phyloP scores from a whole-genome alignment of 768 basidiomycete genomes.

The Hygrocybe punicea region DNA sequence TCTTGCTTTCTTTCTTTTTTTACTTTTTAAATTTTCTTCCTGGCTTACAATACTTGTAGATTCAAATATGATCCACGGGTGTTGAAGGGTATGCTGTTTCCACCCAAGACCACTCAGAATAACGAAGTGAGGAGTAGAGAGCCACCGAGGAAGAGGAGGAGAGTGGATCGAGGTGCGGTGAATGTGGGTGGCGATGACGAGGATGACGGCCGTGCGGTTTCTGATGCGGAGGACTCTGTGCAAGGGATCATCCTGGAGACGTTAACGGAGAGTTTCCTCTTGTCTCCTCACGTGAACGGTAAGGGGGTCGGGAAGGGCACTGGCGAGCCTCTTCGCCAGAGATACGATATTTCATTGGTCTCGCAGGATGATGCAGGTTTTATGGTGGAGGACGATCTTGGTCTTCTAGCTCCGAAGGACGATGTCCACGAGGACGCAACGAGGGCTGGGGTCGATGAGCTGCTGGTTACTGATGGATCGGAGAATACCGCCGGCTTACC shows the following conservation, averaged over 20 bases:
- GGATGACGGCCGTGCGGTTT: background rate
- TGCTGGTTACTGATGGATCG: no score
- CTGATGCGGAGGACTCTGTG: background rate
- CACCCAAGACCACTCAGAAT: slow-evolving; percentile 16
- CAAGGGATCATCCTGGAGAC: slow-evolving; percentile 1
- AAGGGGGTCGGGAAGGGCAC: background rate
- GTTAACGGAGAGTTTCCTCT: background rate
- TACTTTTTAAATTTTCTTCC: background rate
- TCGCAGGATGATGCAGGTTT: slow-evolving; percentile 22
- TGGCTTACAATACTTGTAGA: slow-evolving; percentile 25
- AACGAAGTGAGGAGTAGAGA: slow-evolving; percentile 18
- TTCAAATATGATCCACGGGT: slow-evolving; percentile 51
- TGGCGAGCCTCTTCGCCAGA: background rate
- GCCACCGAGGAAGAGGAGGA: slow-evolving; percentile 38
- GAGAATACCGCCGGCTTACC: no score
- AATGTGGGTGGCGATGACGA: slow-evolving; percentile 11
- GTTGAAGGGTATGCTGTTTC: slow-evolving; percentile 46
- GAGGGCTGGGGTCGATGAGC: background rate
- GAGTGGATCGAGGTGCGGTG: slow-evolving; percentile 14
- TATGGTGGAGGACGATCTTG: background rate
- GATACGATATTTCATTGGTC: slow-evolving; percentile 15
- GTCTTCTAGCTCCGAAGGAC: background rate
- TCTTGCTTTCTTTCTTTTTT: slow-evolving; percentile 9
- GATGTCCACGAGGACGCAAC: background rate
- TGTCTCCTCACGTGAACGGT: background rate